A percentile compares a stretch with the other conserved stretches of the same genome.
Evolutionary conservation across 2,329 filamentous ascomycete species (phyloP).

Genomic region (Verticillium isaacii): DNA sequence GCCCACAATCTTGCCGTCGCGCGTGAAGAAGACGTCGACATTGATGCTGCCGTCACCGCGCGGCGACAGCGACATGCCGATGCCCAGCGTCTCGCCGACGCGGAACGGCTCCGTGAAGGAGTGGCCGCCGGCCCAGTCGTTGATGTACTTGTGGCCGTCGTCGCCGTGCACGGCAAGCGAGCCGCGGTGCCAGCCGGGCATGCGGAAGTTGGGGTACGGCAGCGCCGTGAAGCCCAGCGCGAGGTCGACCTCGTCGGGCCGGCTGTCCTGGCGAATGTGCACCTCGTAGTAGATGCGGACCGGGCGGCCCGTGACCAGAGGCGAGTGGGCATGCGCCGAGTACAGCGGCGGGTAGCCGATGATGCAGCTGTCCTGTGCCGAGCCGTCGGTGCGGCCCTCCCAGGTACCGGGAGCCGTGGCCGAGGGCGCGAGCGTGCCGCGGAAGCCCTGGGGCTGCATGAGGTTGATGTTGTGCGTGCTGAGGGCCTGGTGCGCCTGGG

Average conservation of each 20-base stretch:
- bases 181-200: slow-evolving; percentile 77
- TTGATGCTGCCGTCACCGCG: slow-evolving; percentile 31
- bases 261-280: slow-evolving; percentile 42
- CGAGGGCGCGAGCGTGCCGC: slow-evolving; percentile 39
- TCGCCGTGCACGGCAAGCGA: slow-evolving; percentile 74
- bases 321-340: slow-evolving; percentile 53
- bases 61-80: slow-evolving; percentile 62
- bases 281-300: slow-evolving; percentile 71
- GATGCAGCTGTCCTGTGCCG: slow-evolving; percentile 57
- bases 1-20: slow-evolving; percentile 54
- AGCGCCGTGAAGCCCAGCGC: slow-evolving; percentile 68
- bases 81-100: slow-evolving; percentile 62
- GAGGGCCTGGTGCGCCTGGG: slow-evolving; percentile 41
- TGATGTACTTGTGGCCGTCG: slow-evolving; percentile 71
- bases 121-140: slow-evolving; percentile 69
- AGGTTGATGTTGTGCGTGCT: slow-evolving; percentile 48
- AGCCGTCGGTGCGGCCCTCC: slow-evolving; percentile 34
- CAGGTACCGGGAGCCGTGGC: slow-evolving; percentile 44
- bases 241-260: slow-evolving; percentile 39
- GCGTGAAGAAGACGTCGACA: slow-evolving; percentile 65
- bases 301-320: slow-evolving; percentile 34
- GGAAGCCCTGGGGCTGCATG: slow-evolving; percentile 43
- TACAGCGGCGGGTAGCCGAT: slow-evolving; percentile 68
- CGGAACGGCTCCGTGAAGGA: slow-evolving; percentile 61
- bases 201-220: slow-evolving; percentile 71